These are phyloP conservation scores for Cryphonectria carpinicola DNA, from an alignment of 2,329 filamentous ascomycete genomes.

Conservation along the genomic window DNA sequence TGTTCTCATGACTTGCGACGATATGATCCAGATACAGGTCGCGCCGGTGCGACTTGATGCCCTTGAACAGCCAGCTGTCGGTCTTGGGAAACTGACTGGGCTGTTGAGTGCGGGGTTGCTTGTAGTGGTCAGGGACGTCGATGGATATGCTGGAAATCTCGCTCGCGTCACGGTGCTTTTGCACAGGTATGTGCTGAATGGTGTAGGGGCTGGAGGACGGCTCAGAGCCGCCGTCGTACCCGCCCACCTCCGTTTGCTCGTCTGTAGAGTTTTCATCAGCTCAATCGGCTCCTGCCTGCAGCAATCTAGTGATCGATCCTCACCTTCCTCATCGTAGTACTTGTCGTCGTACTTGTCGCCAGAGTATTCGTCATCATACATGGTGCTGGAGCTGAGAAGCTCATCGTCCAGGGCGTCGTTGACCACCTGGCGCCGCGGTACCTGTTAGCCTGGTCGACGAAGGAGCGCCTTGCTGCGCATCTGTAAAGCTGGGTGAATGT, in stretches of 20 bases:
- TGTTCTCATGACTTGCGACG: neutral
- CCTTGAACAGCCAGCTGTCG: slow-evolving; percentile 21
- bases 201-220: neutral
- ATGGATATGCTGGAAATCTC: neutral
- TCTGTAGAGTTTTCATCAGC: neutral
- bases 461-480: neutral
- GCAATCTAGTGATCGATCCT: neutral
- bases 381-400: neutral
- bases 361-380: neutral
- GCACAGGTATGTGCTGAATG: neutral
- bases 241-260: neutral
- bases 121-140: neutral
- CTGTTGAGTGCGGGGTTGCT: neutral
- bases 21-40: slow-evolving; percentile 10
- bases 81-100: slow-evolving; percentile 6
- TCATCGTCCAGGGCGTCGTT: neutral
- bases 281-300: neutral
- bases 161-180: neutral
- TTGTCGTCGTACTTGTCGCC: neutral
- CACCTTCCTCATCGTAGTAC: neutral
- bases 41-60: slow-evolving; percentile 16
- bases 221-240: neutral
- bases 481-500: neutral
- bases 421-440: neutral
- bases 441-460: neutral